Conservation (phyloP, 768 basidiomycete species). For the Russula virescens region DNA sequence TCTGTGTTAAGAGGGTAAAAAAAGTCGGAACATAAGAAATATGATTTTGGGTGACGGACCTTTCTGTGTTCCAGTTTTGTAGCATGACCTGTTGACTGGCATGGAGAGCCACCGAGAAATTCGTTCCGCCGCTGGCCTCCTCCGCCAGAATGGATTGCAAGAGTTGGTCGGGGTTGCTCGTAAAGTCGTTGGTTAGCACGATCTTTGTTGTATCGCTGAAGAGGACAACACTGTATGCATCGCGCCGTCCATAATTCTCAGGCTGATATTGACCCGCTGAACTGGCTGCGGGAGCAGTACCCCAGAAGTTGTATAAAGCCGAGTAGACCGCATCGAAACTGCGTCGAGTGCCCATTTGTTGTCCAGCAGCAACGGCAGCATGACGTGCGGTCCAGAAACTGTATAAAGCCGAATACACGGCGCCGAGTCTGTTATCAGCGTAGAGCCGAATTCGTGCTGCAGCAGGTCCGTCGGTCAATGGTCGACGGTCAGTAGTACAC, state of each 20-base stretch:
- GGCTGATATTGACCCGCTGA: slow-evolving; percentile 22
- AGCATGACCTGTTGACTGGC: slow-evolving; percentile 38
- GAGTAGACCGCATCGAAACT: slow-evolving; percentile 45
- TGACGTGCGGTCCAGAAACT: slow-evolving; percentile 52
- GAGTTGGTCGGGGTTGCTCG: slow-evolving; percentile 41
- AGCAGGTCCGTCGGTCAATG: slow-evolving; percentile 39
- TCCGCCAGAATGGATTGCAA: slow-evolving; percentile 35
- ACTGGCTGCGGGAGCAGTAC: slow-evolving; percentile 39
- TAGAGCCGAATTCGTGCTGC: slow-evolving; percentile 33
- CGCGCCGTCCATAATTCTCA: slow-evolving; percentile 31
- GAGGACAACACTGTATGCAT: slow-evolving; percentile 53
- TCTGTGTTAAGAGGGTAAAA: slow-evolving; percentile 26
- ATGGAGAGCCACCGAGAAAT: slow-evolving; percentile 39
- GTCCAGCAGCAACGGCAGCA: slow-evolving; percentile 30
- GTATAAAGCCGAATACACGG: slow-evolving; percentile 50
- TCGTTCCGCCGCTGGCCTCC: slow-evolving; percentile 36
- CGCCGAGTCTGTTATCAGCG: slow-evolving; percentile 48
- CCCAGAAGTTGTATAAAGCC: slow-evolving; percentile 48
- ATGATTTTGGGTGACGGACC: slow-evolving; percentile 29
- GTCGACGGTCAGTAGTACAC: slow-evolving; percentile 36
- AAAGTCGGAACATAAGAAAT: not conserved
- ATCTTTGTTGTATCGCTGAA: slow-evolving; percentile 33
- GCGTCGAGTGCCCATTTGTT: slow-evolving; percentile 12
- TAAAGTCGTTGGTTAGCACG: slow-evolving; percentile 42
- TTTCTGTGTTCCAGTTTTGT: slow-evolving; percentile 44